Percentiles rank a stretch among this genome's conserved stretches.
Conservation (phyloP, 805 yeast species). For the Zygoascus ofunaensis region DNA sequence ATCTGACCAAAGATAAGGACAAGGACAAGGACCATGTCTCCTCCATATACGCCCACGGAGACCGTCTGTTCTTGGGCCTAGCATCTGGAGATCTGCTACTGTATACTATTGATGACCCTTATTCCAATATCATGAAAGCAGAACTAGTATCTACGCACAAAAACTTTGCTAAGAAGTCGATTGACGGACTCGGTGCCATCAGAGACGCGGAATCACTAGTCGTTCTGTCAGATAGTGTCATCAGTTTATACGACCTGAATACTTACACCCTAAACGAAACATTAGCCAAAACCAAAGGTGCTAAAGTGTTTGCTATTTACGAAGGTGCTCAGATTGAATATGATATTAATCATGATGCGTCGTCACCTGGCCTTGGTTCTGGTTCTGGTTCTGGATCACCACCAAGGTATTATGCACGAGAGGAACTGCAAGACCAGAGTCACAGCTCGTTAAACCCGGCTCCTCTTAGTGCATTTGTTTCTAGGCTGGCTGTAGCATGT, state of each 20-base stretch:
- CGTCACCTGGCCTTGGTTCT: background rate
- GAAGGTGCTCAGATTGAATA: slow-evolving; percentile 12
- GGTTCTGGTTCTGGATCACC: background rate
- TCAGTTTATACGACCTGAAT: slow-evolving; percentile 27
- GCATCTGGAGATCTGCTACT: slow-evolving; percentile 22
- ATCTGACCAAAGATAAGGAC: slow-evolving; percentile 7
- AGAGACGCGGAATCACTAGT: slow-evolving; percentile 28
- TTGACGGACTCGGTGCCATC: slow-evolving; percentile 27
- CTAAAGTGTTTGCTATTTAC: slow-evolving; percentile 21
- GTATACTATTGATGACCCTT: slow-evolving; percentile 19
- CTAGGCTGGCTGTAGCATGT: slow-evolving; percentile 23
- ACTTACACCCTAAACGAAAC: slow-evolving; percentile 26
- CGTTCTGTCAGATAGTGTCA: slow-evolving; percentile 25
- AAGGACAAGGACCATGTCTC: slow-evolving; percentile 6
- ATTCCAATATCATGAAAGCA: slow-evolving; percentile 11
- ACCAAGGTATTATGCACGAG: background rate
- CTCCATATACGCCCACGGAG: slow-evolving; percentile 19
- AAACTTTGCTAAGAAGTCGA: slow-evolving; percentile 19
- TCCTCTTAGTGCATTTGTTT: slow-evolving; percentile 16
- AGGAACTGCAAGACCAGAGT: background rate
- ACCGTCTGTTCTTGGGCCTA: slow-evolving; percentile 23
- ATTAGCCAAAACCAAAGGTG: slow-evolving; percentile 30
- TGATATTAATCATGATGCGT: background rate
- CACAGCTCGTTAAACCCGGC: background rate
- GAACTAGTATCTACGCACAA: slow-evolving; percentile 15